phyloP scores from a whole-genome alignment of 225 moss, liverwort and hornwort genomes.

The Lunularia cruciata region DNA sequence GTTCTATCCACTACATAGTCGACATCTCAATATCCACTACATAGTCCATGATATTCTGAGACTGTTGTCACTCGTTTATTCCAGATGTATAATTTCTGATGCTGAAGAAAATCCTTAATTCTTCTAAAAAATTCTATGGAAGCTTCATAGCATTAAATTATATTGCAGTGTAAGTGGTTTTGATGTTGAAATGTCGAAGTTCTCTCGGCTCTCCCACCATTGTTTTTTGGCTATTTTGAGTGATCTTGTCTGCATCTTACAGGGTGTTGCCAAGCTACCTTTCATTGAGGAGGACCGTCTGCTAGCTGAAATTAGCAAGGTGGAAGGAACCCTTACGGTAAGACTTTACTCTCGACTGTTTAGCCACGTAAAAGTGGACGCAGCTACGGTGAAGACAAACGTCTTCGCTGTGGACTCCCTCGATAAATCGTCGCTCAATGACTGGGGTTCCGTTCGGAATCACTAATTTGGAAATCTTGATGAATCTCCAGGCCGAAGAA shows the following conservation, averaged over 20 bases:
- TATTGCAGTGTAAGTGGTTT: no score
- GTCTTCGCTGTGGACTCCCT: no score
- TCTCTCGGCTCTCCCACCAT: no score
- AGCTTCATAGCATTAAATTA: neutral
- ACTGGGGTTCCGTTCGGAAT: no score
- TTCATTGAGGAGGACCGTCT: conserved; percentile 95
- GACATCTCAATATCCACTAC: neutral
- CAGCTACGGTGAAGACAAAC: no score
- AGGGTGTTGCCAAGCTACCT: conserved; percentile 97
- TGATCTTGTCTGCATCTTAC: conserved; percentile 5
- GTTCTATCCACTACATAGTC: no score
- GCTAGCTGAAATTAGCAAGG: conserved; percentile 73
- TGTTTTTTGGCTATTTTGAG: no score
- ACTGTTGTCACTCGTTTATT: no score
- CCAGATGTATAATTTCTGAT: neutral
- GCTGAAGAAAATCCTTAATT: neutral
- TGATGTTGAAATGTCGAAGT: no score
- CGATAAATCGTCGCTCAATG: no score
- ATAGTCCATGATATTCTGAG: no score
- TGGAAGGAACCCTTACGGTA: conserved; percentile 83
- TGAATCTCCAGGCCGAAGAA: conserved; percentile 63
- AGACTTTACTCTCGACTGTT: conserved; percentile 20
- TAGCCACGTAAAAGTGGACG: neutral
- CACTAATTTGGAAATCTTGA: no score
- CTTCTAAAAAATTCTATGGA: neutral